Evolutionary conservation across 2,329 filamentous ascomycete genomes (phyloP).

Genomic region (Aspergillus sp.): DNA sequence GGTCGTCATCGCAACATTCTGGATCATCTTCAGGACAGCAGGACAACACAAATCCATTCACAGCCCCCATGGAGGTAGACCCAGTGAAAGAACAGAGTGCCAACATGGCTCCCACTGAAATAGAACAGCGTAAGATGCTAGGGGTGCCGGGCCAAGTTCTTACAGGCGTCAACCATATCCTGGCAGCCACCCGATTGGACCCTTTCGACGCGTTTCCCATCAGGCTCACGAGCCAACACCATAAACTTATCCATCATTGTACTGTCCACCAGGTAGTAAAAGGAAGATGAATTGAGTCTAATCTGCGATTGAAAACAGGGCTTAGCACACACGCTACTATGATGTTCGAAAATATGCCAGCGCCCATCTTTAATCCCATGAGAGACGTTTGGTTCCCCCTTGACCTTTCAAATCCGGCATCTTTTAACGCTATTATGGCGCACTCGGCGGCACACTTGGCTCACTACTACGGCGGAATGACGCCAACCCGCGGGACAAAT

Average conservation of each 20-base stretch:
- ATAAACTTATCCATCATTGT: slow-evolving; percentile 33
- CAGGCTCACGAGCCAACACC: slow-evolving; percentile 25
- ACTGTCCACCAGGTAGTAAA: background rate
- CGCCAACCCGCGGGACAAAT: slow-evolving; percentile 16
- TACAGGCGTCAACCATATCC: slow-evolving; percentile 21
- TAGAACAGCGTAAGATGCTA: background rate
- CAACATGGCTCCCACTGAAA: background rate
- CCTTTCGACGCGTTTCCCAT: slow-evolving; percentile 32
- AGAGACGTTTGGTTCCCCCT: slow-evolving; percentile 35
- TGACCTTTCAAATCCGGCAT: slow-evolving; percentile 35
- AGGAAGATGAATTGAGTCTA: background rate
- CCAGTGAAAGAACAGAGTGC: background rate
- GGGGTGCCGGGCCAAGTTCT: slow-evolving; percentile 12
- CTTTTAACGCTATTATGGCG: slow-evolving; percentile 36
- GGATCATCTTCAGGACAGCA: background rate
- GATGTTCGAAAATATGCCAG: slow-evolving; percentile 24
- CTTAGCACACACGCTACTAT: slow-evolving; percentile 23
- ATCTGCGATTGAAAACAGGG: slow-evolving; percentile 13
- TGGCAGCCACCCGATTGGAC: slow-evolving; percentile 22
- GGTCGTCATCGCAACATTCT: background rate
- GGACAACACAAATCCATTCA: background rate
- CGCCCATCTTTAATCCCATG: slow-evolving; percentile 30
- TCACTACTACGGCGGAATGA: slow-evolving; percentile 22
- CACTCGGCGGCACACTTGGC: slow-evolving; percentile 35
- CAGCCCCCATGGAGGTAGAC: background rate